Base-by-base conservation (phyloP, 768 basidiomycete species). In the Glaciozyma antarctica region DNA sequence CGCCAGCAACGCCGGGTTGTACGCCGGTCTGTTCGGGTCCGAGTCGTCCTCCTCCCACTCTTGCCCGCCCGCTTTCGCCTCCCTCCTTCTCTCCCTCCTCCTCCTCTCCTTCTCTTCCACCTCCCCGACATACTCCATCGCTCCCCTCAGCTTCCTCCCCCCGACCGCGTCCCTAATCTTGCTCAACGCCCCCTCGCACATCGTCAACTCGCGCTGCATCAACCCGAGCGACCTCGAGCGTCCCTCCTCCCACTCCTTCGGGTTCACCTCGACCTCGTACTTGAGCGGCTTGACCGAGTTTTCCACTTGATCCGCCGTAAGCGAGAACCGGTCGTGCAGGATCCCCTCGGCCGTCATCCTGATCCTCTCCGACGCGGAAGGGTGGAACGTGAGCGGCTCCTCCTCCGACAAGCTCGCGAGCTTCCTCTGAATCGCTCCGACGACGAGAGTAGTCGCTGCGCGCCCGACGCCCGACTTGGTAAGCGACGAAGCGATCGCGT, bases 231-330 rank as follows among this genome's bases (percentile, higher is more conserved):
- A 84, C 58, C 84, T 80, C 71, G 81, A 82, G 57, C 93, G 80
- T 0, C 95, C 95, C 3, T 80, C 74, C 71, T 90, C 88, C 95
- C 95, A 99, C 76, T 99, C 95, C 49, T 86, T 80, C 19, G 84
- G 82, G 68, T 97, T 92, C 19, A 97, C 87, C 75, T 99, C 95
- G 32, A 98, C 86, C 74, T 98, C 94, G 74, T 95, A 94, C 80
- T 99, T 99, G 82, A 85, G 97, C 34, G 94, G 95, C 78, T 99
- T 99, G 81, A 99, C 97, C 77, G 90, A 94, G 77, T 98, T 99
- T 62, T 99, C 95, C 21, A 99, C 94, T 78, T 98, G 94, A 76
- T 99, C 95, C 7, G 90, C 87, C n/a, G 95, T 91, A 62, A 94
- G 78, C 21, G 90, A 88, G 63, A 97, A 88, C 9, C 94, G 84